Evolutionary conservation across 1,284 basidiomycete species (phyloP), one percentile per base, ranked within the genome.

Genomic region (Termitomyces sp.): DNA sequence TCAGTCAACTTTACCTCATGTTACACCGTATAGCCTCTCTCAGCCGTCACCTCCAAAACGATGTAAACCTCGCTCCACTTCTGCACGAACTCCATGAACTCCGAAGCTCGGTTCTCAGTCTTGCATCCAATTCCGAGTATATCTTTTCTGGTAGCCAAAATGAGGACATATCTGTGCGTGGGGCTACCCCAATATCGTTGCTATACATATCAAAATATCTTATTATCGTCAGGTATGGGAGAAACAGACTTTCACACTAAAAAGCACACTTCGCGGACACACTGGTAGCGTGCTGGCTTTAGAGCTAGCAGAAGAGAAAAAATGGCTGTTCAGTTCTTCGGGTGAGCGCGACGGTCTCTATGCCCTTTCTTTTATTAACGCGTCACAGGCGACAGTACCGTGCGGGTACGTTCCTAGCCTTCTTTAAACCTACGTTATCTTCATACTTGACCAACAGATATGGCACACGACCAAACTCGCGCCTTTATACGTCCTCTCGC

Each of bases 131-230:
- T 63, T 78, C 80, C 3, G 66, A 75, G 5, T 79, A 88, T 63
- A 88, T 96, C 49, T 96, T 88, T 64, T 89, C 86, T 40, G 93
- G 93, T 1, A 90, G 84, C 60, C 93, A 95, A 65, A 83, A 80
- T 50, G 75, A 81, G 52, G 81, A 88, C 62, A 92, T 91, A 72
- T 84, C 83, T 48, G 90, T 91, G 61, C 65, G 75, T 68, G n/a
- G 18, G 61, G 50, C 14, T 42, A 49, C 8, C 5, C 42, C 37
- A 24, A 21, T 45, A 10, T 16, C 41, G 19, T 1, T 28, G 42
- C 34, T n/a, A n/a, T n/a, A 1, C 9, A 14, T 35, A 21, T 24
- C 14, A 24, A 34, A 8, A 13, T 18, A 33, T 37, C 3, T 9
- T 5, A 46, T 11, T n/a, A 11, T 18, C 14, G 13, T 49, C 56